Evolutionary conservation across 257 asterid genomes (phyloP).

Genomic region (Coffea canephora): DNA sequence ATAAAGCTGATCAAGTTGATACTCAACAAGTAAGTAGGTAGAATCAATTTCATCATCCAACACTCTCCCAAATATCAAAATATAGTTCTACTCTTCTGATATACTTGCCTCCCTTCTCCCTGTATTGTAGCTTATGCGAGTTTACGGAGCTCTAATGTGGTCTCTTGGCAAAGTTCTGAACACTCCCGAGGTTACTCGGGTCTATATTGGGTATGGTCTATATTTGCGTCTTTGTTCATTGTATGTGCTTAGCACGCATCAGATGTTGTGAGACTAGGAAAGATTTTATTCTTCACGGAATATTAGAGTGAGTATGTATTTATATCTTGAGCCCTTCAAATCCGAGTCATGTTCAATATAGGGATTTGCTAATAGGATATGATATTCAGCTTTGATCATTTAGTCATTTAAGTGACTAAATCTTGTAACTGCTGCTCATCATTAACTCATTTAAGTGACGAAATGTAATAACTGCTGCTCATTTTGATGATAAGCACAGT

Average conservation of each 20-base stretch:
- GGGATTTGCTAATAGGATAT: background rate
- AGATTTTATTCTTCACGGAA: background rate
- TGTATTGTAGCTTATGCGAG: conserved; percentile 83
- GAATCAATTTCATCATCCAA: background rate
- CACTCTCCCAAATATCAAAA: conserved; percentile 6
- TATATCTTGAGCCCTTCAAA: background rate
- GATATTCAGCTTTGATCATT: background rate
- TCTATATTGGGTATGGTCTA: conserved; percentile 82
- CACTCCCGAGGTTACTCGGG: conserved; percentile 92
- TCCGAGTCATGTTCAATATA: background rate
- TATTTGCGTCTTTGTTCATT: background rate
- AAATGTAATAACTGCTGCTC: background rate
- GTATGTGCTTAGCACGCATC: background rate
- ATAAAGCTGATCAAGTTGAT: conserved; percentile 97
- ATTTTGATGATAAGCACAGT: background rate
- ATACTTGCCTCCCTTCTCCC: background rate
- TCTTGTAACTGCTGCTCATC: background rate
- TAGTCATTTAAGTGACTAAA: background rate
- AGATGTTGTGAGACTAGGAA: background rate
- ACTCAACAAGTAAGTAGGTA: conserved; percentile 67
- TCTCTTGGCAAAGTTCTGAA: conserved; percentile 94
- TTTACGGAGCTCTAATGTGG: conserved; percentile 99
- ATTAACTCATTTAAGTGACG: background rate
- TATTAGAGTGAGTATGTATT: background rate
- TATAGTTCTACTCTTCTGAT: conserved; percentile 6